Evolutionary conservation across 1,284 basidiomycete species (phyloP), one percentile per base, ranked within the genome.

Genomic region (Phylloporus sp.): DNA sequence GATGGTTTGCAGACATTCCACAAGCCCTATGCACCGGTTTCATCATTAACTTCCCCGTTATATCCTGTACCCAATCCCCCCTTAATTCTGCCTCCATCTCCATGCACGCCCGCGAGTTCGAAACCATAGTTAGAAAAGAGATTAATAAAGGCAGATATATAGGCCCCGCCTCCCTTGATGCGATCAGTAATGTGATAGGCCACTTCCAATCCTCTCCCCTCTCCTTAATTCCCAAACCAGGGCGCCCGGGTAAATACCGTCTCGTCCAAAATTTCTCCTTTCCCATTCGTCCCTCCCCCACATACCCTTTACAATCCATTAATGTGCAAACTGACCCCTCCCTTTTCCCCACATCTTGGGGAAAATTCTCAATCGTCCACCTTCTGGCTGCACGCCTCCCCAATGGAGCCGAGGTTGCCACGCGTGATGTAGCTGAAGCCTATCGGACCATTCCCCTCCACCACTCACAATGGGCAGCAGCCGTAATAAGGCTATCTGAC

Each of bases 111-210:
- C 6, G 6, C 1, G 20, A 64, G 10, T 8, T 65, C 0, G 2
- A 57, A 1, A 32, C 54, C 1, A 64, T 64, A 3, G 6, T 65
- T 46, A 2, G 34, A 2, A 61, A 66, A n/a, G 63, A 66, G 34
- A 13, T 61, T 2, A 0, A 1, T 2, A 65, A 66, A 58, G 39
- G 32, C n/a, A 51, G 56, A 55, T 67, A 66, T 44, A 50, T 67
- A 4, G 51, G 64, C 8, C 60, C 58, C 0, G 44, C 18, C 12
- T 6, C 50, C 0, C 46, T 59, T 0, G 5, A 28, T 2, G 5
- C n/a, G 12, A 34, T 65, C 11, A 1, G 47, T 3, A 2, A 8
- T 18, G 17, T 40, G 1, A 28, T 56, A 15, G 40, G 54, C 1
- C 58, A 24, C 2, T 55, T 5, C 4, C 63, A 64, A 44, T 37